phyloP scores from a whole-genome alignment of 345 rosid genomes.

The Brassica cretica region DNA sequence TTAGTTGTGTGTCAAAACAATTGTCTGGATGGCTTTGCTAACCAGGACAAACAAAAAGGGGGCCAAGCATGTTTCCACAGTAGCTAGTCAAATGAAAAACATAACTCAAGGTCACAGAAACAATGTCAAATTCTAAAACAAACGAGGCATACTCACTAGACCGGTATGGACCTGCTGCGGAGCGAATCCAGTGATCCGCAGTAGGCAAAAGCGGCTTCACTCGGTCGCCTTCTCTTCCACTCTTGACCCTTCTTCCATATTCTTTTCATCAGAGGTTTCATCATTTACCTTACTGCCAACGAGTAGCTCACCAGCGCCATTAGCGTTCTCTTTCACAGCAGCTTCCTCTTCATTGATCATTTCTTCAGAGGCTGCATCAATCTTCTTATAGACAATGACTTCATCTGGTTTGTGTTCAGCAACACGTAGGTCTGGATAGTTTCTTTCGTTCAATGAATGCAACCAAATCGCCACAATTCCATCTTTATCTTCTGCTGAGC shows the following conservation, averaged over 20 bases:
- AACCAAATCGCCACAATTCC: slow-evolving; percentile 86
- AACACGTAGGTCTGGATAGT: slow-evolving; percentile 65
- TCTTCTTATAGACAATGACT: slow-evolving; percentile 40
- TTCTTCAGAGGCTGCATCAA: slow-evolving; percentile 18
- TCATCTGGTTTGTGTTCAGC: slow-evolving; percentile 28
- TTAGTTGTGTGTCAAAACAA: not conserved
- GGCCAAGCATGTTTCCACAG: not conserved
- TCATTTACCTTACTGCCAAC: slow-evolving; percentile 12
- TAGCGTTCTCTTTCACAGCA: slow-evolving; percentile 12
- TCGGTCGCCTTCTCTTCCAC: slow-evolving; percentile 9
- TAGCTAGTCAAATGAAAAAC: not conserved
- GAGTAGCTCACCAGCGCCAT: not conserved
- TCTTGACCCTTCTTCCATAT: not conserved
- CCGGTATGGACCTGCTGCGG: not conserved
- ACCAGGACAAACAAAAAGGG: not conserved
- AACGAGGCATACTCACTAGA: slow-evolving; percentile 2
- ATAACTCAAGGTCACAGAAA: slow-evolving; percentile 6
- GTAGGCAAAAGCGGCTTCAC: slow-evolving; percentile 5
- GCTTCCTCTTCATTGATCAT: slow-evolving; percentile 20
- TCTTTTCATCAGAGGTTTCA: slow-evolving; percentile 22
- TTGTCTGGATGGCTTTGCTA: not conserved
- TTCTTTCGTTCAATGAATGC: slow-evolving; percentile 86
- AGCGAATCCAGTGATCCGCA: slow-evolving; percentile 16
- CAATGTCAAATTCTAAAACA: slow-evolving; percentile 1
- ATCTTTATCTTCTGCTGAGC: slow-evolving; percentile 75